Percentiles rank a stretch among this genome's conserved stretches.
Conservation (phyloP, 1,139 yeast species). For the Yamadazyma dendronema region DNA sequence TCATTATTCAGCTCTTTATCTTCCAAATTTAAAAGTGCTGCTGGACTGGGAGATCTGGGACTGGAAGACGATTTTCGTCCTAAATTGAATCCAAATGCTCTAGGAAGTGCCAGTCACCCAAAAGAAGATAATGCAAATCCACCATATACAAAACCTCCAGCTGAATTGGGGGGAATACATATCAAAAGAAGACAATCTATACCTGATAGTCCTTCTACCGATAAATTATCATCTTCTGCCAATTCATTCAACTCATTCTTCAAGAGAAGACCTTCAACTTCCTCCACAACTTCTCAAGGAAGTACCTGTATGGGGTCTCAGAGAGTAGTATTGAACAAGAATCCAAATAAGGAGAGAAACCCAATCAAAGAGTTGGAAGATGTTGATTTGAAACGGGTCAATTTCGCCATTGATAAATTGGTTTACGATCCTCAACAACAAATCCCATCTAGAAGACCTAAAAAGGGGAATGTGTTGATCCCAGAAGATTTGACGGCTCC, state of each 20-base stretch:
- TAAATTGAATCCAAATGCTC: conserved; percentile 7
- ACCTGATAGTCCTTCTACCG: conserved; percentile 9
- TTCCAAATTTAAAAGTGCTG: conserved; percentile 45
- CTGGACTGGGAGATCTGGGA: conserved; percentile 2
- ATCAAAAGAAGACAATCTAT: conserved; percentile 13
- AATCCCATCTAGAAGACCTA: conserved; percentile 84
- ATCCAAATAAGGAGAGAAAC: conserved; percentile 34
- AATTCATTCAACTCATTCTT: conserved; percentile 15
- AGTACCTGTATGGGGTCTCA: conserved; percentile 14
- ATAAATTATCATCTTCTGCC: conserved; percentile 12
- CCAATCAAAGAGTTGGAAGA: conserved; percentile 38
- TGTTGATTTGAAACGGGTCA: conserved; percentile 59
- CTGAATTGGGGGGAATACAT: conserved; percentile 15
- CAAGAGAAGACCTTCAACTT: conserved; percentile 16
- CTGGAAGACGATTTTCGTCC: conserved; percentile 1
- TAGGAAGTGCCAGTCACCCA: conserved; percentile 8
- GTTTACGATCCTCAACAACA: conserved; percentile 90
- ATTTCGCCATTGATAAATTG: conserved; percentile 70
- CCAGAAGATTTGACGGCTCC: conserved; percentile 68
- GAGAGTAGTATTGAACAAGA: conserved; percentile 47
- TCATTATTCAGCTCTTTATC: conserved; percentile 53
- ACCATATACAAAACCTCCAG: conserved; percentile 14
- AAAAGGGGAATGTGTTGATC: conserved; percentile 73
- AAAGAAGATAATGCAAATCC: conserved; percentile 8
- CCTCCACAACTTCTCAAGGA: conserved; percentile 11